Base-by-base conservation (phyloP, 2,329 filamentous ascomycete species). In the Clonostachys rhizophaga region DNA sequence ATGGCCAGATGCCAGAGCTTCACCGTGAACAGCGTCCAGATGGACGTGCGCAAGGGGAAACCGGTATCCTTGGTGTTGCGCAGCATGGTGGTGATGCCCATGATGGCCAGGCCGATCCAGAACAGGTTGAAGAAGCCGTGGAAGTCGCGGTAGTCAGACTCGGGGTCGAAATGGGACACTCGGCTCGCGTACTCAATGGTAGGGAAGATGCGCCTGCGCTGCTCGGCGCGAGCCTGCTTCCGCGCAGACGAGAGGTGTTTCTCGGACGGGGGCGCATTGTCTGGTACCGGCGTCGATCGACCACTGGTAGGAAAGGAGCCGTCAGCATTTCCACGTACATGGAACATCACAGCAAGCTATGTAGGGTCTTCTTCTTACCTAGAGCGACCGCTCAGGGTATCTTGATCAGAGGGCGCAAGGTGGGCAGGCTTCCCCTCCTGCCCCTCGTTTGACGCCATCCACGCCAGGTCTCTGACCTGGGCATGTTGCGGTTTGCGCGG, bases 121-220 rank as follows among this genome's bases (percentile, higher is more conserved):
- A 99, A 99, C 36, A 99, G 80, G 46, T 94, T 89, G 71, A 96
- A 99, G 78, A 99, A 99, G 62, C 94, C 94, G 58, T 90, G 84
- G 65, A 99, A 99, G 67, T 99, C 91, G 59, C 84, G 84, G 65
- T 97, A 91, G 59, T 96, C 91, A 66, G 89, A 95, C 44, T 82
- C 79, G 0, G 91, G 91, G 62, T 99, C 94, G 63, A 99, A 96
- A 69, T 99, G 92, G 16, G 92, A 97, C 18, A 97, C 86, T 48
- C 94, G 87, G 50, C 87, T 86, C 39, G 89, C 81, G 70, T 92
- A 99, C 59, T 96, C 89, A 62, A 95, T 91, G 18, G 89, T 94
- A 18, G 95, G 92, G 64, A 97, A 99, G 55, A 96, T 76, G 55
- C 91, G 86, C 48, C 86, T 86, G 54, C 87, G 84, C 57, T 90